phyloP scores from a whole-genome alignment of 805 yeast genomes.

The Lachancea dasiensis region DNA sequence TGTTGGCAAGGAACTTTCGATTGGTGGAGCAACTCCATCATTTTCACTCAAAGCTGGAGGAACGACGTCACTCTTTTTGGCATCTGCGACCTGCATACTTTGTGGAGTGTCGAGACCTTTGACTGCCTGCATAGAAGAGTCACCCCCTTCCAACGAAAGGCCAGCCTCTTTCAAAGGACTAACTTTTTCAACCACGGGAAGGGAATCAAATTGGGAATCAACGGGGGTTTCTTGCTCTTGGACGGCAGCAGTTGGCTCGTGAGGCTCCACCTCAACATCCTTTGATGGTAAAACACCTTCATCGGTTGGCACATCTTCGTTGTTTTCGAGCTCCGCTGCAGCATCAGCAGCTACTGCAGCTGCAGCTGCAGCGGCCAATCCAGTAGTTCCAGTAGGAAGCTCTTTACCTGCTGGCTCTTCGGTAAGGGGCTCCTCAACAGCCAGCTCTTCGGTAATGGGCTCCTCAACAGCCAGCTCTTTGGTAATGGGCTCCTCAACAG shows the following conservation, averaged over 20 bases:
- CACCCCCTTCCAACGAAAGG: not conserved
- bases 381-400: slow-evolving; percentile 10
- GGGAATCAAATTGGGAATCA: not conserved
- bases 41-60: no score
- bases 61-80: no score
- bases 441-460: no score
- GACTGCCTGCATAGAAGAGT: not conserved
- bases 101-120: not conserved
- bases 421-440: no score
- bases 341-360: slow-evolving; percentile 8
- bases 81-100: no score
- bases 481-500: no score
- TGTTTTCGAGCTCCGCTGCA: slow-evolving; percentile 1
- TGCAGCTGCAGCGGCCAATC: slow-evolving; percentile 13
- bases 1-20: not conserved
- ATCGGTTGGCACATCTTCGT: not conserved
- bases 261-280: not conserved
- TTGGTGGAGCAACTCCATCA: no score
- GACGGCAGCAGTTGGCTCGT: not conserved
- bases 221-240: not conserved
- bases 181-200: slow-evolving; percentile 1
- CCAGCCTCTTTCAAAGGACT: slow-evolving; percentile 1
- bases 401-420: no score
- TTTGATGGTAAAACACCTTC: not conserved
- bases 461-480: no score